A percentile compares a stretch with the other conserved stretches of the same genome.
Evolutionary conservation across 1,284 basidiomycete genomes (phyloP).

Genomic region (Ganoderma sinense): DNA sequence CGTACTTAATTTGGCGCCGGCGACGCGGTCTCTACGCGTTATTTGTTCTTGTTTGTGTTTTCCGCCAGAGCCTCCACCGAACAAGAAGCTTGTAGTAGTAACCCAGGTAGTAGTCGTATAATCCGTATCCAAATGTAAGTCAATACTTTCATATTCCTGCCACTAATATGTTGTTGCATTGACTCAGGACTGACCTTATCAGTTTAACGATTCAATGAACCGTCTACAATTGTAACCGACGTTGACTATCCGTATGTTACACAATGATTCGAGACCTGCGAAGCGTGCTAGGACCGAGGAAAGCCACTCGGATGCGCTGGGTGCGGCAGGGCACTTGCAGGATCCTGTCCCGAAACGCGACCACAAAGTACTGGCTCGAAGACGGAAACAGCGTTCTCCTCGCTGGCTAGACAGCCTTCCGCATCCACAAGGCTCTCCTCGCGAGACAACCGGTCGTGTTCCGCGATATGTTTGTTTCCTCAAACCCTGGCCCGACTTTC

Average conservation of each 20-base stretch:
- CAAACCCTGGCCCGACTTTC: conserved; percentile 19
- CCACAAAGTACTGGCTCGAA: neutral
- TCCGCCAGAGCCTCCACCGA: neutral
- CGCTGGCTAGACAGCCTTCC: conserved; percentile 16
- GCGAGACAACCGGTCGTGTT: conserved; percentile 27
- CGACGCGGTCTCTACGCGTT: conserved; percentile 6
- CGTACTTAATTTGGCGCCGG: neutral
- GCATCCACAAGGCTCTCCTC: conserved; percentile 26
- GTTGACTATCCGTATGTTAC: neutral
- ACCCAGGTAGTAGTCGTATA: no score
- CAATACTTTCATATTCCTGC: no score
- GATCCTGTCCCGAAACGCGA: neutral
- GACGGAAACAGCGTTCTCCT: conserved; percentile 8
- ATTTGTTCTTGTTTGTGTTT: neutral
- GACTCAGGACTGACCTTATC: no score
- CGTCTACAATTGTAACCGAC: neutral
- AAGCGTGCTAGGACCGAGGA: neutral
- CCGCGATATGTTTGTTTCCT: conserved; percentile 25
- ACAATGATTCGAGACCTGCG: neutral
- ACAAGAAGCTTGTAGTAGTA: no score
- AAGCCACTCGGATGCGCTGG: no score
- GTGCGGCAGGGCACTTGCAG: neutral
- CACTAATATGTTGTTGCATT: no score
- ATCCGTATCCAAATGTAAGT: no score
- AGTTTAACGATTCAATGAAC: neutral